Base-by-base conservation (phyloP, 768 basidiomycete genomes). In the Coprinopsis sp. region DNA sequence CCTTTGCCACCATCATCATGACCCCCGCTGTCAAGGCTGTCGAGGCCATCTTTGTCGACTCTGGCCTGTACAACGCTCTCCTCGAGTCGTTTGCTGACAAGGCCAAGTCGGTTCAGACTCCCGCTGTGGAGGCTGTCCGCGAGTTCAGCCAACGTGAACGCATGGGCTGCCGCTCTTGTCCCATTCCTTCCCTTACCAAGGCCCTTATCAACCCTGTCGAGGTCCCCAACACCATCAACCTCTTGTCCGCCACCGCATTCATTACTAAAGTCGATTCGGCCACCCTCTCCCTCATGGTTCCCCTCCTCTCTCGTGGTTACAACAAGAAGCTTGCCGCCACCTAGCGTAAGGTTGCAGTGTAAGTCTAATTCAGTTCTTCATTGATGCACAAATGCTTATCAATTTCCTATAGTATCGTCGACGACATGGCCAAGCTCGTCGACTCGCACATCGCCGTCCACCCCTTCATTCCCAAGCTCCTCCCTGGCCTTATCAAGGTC, bases 341-440 rank as follows among this genome's bases (percentile, higher is more conserved):
- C 56, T 96, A 96, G 79, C 92, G 94, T 55, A 95, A 94, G 73
- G 94, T 96, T 60, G 92, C 91, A 58, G 94, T 97, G 85, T 88
- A 74, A 54, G 86, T 75, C n/a, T 29, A 52, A 43, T 54, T 47
- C 18, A 24, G 13, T 51, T 33, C 50, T 42, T 49, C 46, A 41
- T 55, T 51, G n/a, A n/a, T n/a, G n/a, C n/a, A n/a, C n/a, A 39
- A 43, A 36, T 53, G 50, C 53, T 46, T 12, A 49, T 56, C 34
- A 47, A 41, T 27, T 48, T 56, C 60, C 42, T 61, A 41, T 69
- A 91, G 86, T 59, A 97, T 97, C 54, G 78, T 88, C 62, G 94
- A 97, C 74, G 96, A 96, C 82, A 97, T 97, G 94, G 68, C 94
- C 62, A 96, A 96, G 74, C 84, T 97, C 61, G 94, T 97, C 62